Base-by-base conservation (phyloP, 345 rosid species). In the Raphanus sativus region DNA sequence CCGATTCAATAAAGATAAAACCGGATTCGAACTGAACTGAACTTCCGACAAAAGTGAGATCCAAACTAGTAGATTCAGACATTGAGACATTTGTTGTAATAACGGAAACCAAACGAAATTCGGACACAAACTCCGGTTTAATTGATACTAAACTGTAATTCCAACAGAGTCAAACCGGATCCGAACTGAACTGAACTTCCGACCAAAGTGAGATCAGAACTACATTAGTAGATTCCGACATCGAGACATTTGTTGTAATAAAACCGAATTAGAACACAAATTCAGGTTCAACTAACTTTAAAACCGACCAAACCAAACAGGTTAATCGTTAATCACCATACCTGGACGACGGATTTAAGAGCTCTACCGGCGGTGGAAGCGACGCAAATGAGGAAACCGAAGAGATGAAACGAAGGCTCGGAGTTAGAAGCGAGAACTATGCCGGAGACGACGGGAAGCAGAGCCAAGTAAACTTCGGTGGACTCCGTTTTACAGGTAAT, bases 311-410 rank as follows among this genome's bases (percentile, higher is more conserved):
- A 71, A 12, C 3, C 6, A 30, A 64, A 55, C 71, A 38, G 76
- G 60, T 8, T 40, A 0, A 56, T 1, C 1, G 6, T 60, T 32
- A 1, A 25, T 6, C 26, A 4, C 1, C 0, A 32, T 73, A 78
- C 98, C 77, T 95, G 99, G 72, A 95, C 99, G 78, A 95, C 99
- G 8, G 98, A 92, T 79, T 92, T 95, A 78, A 95, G 85, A 33
- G 99, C 99, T 60, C 99, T 87, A 2, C 98, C 98, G 29, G 99
- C 96, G 26, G 98, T 92, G 34, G 99, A 95, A 29, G 94, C 93
- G 28, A 95, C 81, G 73, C 99, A 95, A 26, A 95, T 90, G 61
- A 95, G 83, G 83, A 95, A 95, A 4, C 99, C 99, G 28, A 95
- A 95, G 16, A 92, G 82, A 74, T 95, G 93, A 73, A 95, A 95